Evolutionary conservation across 768 basidiomycete species (phyloP), one percentile per base, ranked within the genome.

Genomic region (Russula brevipes): DNA sequence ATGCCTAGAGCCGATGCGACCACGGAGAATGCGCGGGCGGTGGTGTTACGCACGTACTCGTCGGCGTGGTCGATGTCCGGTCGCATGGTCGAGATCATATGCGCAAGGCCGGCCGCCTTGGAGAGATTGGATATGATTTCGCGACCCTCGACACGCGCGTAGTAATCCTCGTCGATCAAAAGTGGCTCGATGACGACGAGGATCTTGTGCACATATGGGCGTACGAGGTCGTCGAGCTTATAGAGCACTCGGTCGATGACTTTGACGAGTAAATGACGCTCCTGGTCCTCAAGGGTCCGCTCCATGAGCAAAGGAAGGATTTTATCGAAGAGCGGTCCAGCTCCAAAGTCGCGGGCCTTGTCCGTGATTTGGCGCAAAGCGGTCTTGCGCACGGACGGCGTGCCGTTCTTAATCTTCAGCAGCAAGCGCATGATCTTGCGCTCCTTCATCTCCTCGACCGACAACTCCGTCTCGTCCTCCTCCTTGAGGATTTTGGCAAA

Each of bases 41-140:
- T 99, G 49, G 97, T 99, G 75, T 99, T 99, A 63, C 96, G 91
- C 4, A 98, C 96, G 68, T 99, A 98, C 76, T 99, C 97, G 72
- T 99, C 96, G 49, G 97, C 94, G 70, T 98, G 96, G 75, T 99
- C 96, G 66, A 98, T 98, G 80, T 99, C 96, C 3, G 97, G 96
- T 69, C 96, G 89, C 96, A 99, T 98, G 19, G 96, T 99, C 41
- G 97, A 99, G 70, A 99, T 99, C 97, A 99, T 98, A 77, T 99
- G 97, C 2, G 97, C 96, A 31, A 99, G 87, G 76, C 97, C 97
- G 36, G 95, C 96, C 11, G 97, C 97, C 76, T 98, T 99, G 35
- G 97, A 96, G 46, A 98, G 79, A 75, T 98, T 99, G 70, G 93
- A 96, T 69, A 98, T 99, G 73, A 99, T 98, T 79, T 99, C 97